Evolutionary conservation across 2,329 filamentous ascomycete genomes (phyloP).

Genomic region (Neonectria coccinea): DNA sequence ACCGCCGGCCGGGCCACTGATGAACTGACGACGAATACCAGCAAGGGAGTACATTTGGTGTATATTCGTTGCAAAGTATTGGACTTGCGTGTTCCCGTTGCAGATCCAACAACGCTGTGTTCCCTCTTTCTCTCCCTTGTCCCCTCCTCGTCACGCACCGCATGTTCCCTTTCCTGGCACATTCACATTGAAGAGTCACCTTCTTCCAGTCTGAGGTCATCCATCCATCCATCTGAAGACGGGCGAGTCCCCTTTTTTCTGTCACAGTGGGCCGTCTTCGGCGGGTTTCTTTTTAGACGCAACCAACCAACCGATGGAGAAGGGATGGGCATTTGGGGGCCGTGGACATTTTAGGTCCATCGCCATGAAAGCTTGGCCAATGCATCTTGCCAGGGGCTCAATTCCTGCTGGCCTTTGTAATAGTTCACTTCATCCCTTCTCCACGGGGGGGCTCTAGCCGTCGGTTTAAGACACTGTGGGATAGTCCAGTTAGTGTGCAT

Average conservation of each 20-base stretch:
- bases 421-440: conserved; percentile 18
- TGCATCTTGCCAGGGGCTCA: conserved; percentile 34
- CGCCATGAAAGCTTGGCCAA: conserved; percentile 41
- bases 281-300: conserved; percentile 1
- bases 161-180: conserved; percentile 3
- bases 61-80: neutral
- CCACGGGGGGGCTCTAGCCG: neutral
- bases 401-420: conserved; percentile 18
- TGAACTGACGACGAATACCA: neutral
- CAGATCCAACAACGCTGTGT: conserved; percentile 11
- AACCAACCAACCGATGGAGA: conserved; percentile 14
- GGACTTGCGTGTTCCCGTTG: neutral
- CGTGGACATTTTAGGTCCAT: conserved; percentile 35
- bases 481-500: neutral
- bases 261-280: conserved; percentile 14
- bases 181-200: neutral
- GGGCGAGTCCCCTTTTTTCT: conserved; percentile 13
- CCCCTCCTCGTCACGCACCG: neutral
- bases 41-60: neutral
- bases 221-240: neutral
- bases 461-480: conserved; percentile 5
- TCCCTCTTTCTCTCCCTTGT: neutral
- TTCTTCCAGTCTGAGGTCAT: neutral
- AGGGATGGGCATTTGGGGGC: conserved; percentile 9
- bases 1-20: neutral